A percentile compares a stretch with the other conserved stretches of the same genome.
Evolutionary conservation across 768 basidiomycete species (phyloP).

Genomic region (Tulasnella sp.): DNA sequence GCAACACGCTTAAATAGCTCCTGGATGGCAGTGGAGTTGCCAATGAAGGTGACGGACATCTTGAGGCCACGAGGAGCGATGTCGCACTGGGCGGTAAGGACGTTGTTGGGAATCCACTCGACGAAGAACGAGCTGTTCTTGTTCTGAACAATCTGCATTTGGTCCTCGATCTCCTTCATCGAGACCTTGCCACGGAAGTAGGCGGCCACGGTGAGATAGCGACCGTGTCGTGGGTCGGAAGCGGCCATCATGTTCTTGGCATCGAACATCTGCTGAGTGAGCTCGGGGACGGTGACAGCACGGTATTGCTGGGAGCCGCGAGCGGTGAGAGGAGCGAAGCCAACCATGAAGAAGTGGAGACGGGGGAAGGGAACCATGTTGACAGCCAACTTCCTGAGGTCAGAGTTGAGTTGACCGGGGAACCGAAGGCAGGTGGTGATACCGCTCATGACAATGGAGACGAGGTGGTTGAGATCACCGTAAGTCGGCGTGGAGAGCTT

Average conservation of each 20-base stretch:
- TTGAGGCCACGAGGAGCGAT: conserved; percentile 92
- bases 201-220: conserved; percentile 95
- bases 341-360: conserved; percentile 99
- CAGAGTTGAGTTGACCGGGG: conserved; percentile 99
- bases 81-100: conserved; percentile 95
- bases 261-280: conserved; percentile 99
- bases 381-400: conserved; percentile 94
- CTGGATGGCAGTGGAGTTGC: conserved; percentile 95
- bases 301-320: conserved; percentile 93
- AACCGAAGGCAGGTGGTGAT: conserved; percentile 98
- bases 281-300: conserved; percentile 91
- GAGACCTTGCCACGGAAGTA: conserved; percentile 99
- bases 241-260: conserved; percentile 99
- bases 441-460: conserved; percentile 97
- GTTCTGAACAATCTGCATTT: conserved; percentile 95
- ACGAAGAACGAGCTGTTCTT: conserved; percentile 98
- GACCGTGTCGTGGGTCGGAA: conserved; percentile 90
- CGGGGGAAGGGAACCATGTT: conserved; percentile 99
- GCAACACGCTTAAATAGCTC: conserved; percentile 98
- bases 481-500: conserved; percentile 94
- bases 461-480: conserved; percentile 95
- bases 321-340: conserved; percentile 88
- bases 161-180: conserved; percentile 99
- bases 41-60: conserved; percentile 78
- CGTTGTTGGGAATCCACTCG: conserved; percentile 99